Evolutionary conservation across 305 asterid genomes (phyloP).

Genomic region (Fraxinus greggii): DNA sequence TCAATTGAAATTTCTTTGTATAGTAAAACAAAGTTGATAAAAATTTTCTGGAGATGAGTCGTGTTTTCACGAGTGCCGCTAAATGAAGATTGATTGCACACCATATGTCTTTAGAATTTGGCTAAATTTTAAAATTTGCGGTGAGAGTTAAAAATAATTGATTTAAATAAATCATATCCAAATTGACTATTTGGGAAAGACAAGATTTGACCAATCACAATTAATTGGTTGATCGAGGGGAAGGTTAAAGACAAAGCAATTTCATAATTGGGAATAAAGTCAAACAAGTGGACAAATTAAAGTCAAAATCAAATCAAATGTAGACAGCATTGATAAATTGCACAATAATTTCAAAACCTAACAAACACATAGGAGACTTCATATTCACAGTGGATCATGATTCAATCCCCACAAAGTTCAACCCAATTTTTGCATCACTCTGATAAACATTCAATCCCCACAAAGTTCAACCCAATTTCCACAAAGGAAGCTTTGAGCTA

Average conservation of each 20-base stretch:
- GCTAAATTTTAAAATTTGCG: neutral
- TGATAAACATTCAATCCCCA: conserved; percentile 16
- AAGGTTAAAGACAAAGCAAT: conserved; percentile 23
- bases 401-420: conserved; percentile 10
- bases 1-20: neutral
- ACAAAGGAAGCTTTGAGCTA: neutral
- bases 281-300: conserved; percentile 32
- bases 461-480: neutral
- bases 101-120: neutral
- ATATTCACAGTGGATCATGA: conserved; percentile 24
- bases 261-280: conserved; percentile 23
- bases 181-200: neutral
- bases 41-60: neutral
- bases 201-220: neutral
- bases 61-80: neutral
- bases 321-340: conserved; percentile 16
- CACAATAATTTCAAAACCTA: conserved; percentile 1
- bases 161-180: neutral
- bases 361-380: conserved; percentile 6
- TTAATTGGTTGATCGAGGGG: neutral
- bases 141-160: neutral
- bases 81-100: neutral
- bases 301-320: conserved; percentile 29
- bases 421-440: neutral
- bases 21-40: no score